Conservation (phyloP, 2,329 filamentous ascomycete species). For the Epichloe typhina region DNA sequence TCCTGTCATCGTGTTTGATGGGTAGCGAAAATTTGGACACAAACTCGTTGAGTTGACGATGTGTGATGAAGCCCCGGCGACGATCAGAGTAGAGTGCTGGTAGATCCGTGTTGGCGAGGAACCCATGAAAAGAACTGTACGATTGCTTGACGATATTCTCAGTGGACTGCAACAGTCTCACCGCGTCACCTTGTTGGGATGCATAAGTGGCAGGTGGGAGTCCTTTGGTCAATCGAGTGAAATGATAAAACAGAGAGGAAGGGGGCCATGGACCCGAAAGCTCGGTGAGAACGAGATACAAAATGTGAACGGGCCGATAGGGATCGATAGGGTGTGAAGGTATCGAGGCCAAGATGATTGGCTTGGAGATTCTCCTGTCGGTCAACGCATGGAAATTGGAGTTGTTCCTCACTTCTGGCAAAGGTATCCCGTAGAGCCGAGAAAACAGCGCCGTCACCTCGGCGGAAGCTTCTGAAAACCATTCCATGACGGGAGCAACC, state of each 20-base stretch:
- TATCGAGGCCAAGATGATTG: constrained; percentile 3
- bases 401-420: background rate
- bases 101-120: background rate
- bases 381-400: background rate
- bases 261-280: constrained; percentile 2
- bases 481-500: background rate
- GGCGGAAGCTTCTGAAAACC: background rate
- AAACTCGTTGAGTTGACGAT: constrained; percentile 1
- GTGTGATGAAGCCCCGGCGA: background rate
- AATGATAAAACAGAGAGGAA: constrained; percentile 1
- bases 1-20: background rate
- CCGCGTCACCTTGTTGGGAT: constrained; percentile 1
- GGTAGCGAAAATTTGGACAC: constrained; percentile 1
- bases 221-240: background rate
- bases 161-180: constrained; percentile 1
- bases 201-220: background rate
- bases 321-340: background rate
- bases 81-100: background rate
- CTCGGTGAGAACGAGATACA: constrained; percentile 4
- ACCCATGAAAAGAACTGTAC: background rate
- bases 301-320: constrained; percentile 4
- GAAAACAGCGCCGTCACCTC: background rate
- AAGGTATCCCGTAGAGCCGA: background rate
- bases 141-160: constrained; percentile 2
- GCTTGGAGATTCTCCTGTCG: background rate